These are phyloP conservation scores for Serendipita sp. DNA, from an alignment of 768 basidiomycete species.

Conservation along the genomic window DNA sequence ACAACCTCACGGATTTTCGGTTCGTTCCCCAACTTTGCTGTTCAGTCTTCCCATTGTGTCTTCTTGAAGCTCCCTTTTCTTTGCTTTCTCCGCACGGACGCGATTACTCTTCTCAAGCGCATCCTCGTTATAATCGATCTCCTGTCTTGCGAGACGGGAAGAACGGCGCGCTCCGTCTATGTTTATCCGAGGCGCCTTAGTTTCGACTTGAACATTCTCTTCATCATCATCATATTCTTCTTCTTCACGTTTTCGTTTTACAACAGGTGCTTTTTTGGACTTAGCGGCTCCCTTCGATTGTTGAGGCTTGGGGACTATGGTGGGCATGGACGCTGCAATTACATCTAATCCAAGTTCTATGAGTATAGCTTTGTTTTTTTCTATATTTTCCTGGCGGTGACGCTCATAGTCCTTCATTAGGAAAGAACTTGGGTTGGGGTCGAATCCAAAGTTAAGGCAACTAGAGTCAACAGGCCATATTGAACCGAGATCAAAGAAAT, in stretches of 20 bases:
- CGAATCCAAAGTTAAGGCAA: not conserved
- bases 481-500: not conserved
- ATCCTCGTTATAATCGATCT: conserved; percentile 18
- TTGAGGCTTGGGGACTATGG: not conserved
- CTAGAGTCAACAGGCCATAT: too few relatives aligned
- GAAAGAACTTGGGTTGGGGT: not conserved
- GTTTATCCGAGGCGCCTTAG: conserved; percentile 4
- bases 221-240: not conserved
- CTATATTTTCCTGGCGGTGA: conserved; percentile 1
- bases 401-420: not conserved
- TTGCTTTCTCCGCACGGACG: conserved; percentile 9
- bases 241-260: conserved; percentile 4
- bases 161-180: conserved; percentile 37
- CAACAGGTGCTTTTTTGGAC: not conserved
- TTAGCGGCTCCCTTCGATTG: not conserved
- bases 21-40: conserved; percentile 16
- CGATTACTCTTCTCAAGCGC: conserved; percentile 6
- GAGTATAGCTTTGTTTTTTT: conserved; percentile 4
- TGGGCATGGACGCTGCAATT: not conserved
- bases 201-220: not conserved
- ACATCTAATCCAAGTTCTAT: not conserved
- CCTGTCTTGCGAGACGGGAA: conserved; percentile 34
- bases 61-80: not conserved
- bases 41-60: not conserved
- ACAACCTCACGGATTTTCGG: conserved; percentile 18